Base-by-base conservation (phyloP, 768 basidiomycete genomes). In the Kwoniella botswanensis region DNA sequence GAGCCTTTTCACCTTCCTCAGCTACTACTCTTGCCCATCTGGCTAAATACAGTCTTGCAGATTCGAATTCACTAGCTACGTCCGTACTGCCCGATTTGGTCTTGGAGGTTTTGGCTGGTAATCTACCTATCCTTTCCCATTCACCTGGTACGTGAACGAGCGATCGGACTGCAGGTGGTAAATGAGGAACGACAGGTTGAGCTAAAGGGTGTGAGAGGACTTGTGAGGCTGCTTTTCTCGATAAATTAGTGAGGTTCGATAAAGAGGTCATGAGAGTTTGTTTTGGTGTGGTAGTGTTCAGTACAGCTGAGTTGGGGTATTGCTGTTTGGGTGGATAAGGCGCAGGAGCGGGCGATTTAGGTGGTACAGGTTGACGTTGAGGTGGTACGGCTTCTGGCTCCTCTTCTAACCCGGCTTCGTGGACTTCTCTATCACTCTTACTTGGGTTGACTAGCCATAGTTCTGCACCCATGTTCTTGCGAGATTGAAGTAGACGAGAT, bases 181-280 rank as follows among this genome's bases (percentile, higher is more conserved):
- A 88, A 80, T 98, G 95, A 4, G 96, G 96, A 0, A 98, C 88
- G 61, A 98, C 94, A 12, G 97, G 94, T 80, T 95, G 94, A 2
- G 96, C 95, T 29, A 98, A 88, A 0, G 96, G 95, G 79, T 98
- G 96, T 0, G 94, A 94, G 10, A 98, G 87, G 17, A 98, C 93
- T 76, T 94, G 93, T 79, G 97, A 93, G 0, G 96, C 94, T 0
- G 95, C 93, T 82, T 94, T 92, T 9, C 93, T 89, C 0, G 96
- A 95, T 17, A 93, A 91, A 60, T 93, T 89, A 0, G 97, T 98
- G 71, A 99, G 92, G 68, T 93, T 93, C 3, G 93, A 94, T 80
- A 99, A 95, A 1, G 92, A 93, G 72, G 93, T 92, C n/a, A 99
- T 85, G 42, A 99, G 88, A 9, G 93, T 74, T 24, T 81, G 79